These are phyloP conservation scores for Elongisporangium senticosum DNA, from an alignment of 352 stramenopile species.

Conservation along the genomic window DNA sequence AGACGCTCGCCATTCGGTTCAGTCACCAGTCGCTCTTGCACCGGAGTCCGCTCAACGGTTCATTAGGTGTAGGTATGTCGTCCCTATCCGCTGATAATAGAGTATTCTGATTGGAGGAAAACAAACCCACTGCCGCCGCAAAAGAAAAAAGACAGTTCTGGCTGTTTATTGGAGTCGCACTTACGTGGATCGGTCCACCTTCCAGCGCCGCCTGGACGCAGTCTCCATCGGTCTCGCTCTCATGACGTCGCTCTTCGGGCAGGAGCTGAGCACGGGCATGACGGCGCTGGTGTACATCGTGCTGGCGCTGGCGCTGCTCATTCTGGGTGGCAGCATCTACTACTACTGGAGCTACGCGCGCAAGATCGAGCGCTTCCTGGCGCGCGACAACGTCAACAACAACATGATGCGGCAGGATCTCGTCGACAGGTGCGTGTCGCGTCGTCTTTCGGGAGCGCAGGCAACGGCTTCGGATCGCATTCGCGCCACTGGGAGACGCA, in stretches of 20 bases:
- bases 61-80: background rate
- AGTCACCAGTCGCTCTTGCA: background rate
- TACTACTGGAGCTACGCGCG: constrained; percentile 87
- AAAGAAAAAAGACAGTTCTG: background rate
- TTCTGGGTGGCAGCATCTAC: constrained; percentile 69
- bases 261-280: constrained; percentile 63
- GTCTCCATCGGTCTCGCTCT: background rate
- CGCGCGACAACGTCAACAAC: constrained; percentile 81
- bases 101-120: background rate
- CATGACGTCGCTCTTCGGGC: constrained; percentile 81
- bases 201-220: background rate
- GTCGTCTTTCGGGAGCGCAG: background rate
- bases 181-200: background rate
- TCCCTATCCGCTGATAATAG: background rate
- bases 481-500: background rate
- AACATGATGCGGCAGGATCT: constrained; percentile 88
- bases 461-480: background rate
- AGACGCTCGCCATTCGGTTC: background rate
- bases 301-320: constrained; percentile 57
- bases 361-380: constrained; percentile 82
- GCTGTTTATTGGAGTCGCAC: background rate
- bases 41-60: background rate
- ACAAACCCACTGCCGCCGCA: background rate
- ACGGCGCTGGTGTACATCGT: constrained; percentile 75
- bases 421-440: constrained; percentile 44